phyloP scores from a whole-genome alignment of 2,329 filamentous ascomycete genomes.

The Aschersonia sp. region DNA sequence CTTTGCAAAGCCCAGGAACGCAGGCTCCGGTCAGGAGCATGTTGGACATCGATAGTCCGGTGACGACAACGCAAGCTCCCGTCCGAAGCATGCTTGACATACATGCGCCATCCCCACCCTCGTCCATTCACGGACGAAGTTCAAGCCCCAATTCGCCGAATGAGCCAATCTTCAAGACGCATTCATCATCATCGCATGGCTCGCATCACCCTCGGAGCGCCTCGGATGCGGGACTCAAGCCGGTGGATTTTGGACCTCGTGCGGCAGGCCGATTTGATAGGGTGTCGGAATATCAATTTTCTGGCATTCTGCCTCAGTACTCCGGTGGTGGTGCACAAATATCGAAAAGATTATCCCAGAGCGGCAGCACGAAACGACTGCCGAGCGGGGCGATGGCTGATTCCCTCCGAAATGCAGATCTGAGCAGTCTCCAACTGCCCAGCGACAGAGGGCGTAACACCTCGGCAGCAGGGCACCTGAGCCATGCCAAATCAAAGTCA shows the following conservation, averaged over 20 bases:
- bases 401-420: constrained; percentile 35
- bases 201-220: constrained; percentile 33
- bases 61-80: constrained; percentile 21
- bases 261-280: constrained; percentile 20
- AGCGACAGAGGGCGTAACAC: constrained; percentile 28
- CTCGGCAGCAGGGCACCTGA: constrained; percentile 19
- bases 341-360: constrained; percentile 21
- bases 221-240: constrained; percentile 37
- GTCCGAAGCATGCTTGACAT: constrained; percentile 40
- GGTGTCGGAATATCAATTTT: constrained; percentile 45
- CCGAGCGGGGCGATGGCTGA: constrained; percentile 31
- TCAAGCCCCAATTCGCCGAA: constrained; percentile 19
- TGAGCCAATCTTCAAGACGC: constrained; percentile 9
- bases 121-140: constrained; percentile 12
- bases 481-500: constrained; percentile 33
- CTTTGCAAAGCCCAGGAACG: constrained; percentile 16
- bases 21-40: constrained; percentile 48
- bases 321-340: neutral
- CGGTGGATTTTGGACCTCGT: constrained; percentile 28
- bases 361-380: constrained; percentile 16
- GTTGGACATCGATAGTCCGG: constrained; percentile 40
- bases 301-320: constrained; percentile 25
- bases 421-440: constrained; percentile 33
- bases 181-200: constrained; percentile 7
- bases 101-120: constrained; percentile 20